Evolutionary conservation across 225 moss, liverwort and hornwort species (phyloP).

Genomic region (Neckera pumila): DNA sequence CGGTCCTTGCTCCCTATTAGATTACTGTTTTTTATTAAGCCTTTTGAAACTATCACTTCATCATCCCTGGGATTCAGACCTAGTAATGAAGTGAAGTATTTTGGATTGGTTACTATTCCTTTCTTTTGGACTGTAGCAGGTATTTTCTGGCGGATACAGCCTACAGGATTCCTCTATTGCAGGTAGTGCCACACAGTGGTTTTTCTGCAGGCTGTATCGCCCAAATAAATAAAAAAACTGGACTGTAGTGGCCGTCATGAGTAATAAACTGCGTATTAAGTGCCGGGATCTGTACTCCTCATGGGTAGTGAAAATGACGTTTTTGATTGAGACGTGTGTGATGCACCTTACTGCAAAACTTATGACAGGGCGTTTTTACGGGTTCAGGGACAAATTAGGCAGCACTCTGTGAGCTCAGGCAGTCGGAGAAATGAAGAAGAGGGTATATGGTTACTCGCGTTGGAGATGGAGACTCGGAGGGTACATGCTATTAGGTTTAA

Average conservation of each 20-base stretch:
- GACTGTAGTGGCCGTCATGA: neutral
- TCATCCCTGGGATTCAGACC: neutral
- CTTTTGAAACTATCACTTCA: neutral
- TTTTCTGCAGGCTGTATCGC: neutral
- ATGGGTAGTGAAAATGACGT: neutral
- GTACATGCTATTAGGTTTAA: conserved; percentile 28
- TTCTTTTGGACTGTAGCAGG: neutral
- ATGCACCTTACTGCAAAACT: neutral
- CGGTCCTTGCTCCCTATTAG: neutral
- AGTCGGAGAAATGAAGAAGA: conserved; percentile 48
- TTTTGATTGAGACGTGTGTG: neutral
- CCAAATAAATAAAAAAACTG: neutral
- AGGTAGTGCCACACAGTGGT: neutral
- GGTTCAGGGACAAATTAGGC: neutral
- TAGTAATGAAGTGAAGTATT: neutral
- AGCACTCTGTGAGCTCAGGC: neutral
- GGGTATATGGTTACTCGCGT: conserved; percentile 34
- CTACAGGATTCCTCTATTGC: neutral
- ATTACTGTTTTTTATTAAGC: neutral
- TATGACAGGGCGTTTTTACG: neutral
- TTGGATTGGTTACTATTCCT: neutral
- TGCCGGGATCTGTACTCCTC: neutral
- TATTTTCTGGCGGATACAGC: neutral
- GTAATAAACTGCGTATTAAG: neutral
- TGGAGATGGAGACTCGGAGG: conserved; percentile 68